Evolutionary conservation across 495 filamentous ascomycete species (phyloP), one percentile per base, ranked within the genome.

Genomic region (Staphylotrichum longicolle): DNA sequence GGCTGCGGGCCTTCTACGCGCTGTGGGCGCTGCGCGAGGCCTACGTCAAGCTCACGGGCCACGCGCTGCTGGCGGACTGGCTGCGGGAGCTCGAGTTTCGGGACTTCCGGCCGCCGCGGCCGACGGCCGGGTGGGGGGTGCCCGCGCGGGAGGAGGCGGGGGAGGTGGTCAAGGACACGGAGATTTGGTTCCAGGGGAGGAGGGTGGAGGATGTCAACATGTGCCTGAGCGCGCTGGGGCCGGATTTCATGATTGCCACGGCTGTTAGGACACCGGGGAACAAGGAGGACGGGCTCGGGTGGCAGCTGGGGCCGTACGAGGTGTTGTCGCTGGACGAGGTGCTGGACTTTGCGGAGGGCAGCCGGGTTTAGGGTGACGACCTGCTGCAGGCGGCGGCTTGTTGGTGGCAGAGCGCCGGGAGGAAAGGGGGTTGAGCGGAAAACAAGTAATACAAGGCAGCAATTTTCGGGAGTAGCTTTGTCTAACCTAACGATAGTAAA

Each of bases 41-140:
- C 1, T 97, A 92, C 75, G 85, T 97, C 63, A 97, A 97, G 82
- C 85, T 97, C 83, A 91, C 90, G 8, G 92, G 92, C 35, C 91
- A 96, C 66, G 92, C 90, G 15, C 77, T 97, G 52, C 75, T 96
- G 40, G 91, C 91, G 4, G 78, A 81, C 3, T 96, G 91, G 91
- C 71, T 96, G 57, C 71, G 76, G 50, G 82, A 88, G 65, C 63
- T 81, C 20, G 76, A 79, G 66, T 78, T 80, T 32, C 49, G 61
- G 32, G 48, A 59, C 37, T 77, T 78, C 42, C 54, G 66, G 39
- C 66, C 78, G 37, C 72, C 76, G 37, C 51, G 45, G 54, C 70
- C 69, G 14, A 67, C 71, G 40, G 34, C 49, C 10, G 58, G 15
- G 7, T 72, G 58, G 60, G 62, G 15, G 7, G 62, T 67, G 14